Conservation (phyloP, 23 red algal genomes). For the Gracilaria domingensis region DNA sequence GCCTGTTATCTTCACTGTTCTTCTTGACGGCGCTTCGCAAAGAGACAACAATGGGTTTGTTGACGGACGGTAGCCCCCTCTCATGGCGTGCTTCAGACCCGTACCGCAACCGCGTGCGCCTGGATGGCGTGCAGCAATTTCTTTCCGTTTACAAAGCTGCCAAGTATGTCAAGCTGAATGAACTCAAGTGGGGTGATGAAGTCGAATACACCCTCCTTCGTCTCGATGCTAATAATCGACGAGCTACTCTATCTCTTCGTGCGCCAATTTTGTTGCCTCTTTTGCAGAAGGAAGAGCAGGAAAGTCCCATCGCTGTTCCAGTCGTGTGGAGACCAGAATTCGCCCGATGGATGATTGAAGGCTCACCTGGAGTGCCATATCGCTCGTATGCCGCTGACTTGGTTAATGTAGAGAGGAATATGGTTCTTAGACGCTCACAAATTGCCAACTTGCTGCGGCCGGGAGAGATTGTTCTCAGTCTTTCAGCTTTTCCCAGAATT, state of each 20-base stretch:
- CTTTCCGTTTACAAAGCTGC: constrained; percentile 74
- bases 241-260: constrained; percentile 75
- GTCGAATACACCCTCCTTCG: constrained; percentile 90
- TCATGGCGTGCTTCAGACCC: constrained; percentile 69
- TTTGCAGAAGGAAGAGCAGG: constrained; percentile 84
- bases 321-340: constrained; percentile 98
- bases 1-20: too few species aligned
- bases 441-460: constrained; percentile 70
- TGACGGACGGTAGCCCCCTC: constrained; percentile 77
- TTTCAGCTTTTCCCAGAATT: constrained; percentile 82
- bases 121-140: constrained; percentile 89
- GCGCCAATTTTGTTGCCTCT: constrained; percentile 78
- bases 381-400: constrained; percentile 89
- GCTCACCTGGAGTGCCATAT: constrained; percentile 96
- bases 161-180: constrained; percentile 56
- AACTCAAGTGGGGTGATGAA: constrained; percentile 98
- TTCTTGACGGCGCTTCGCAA: too few species aligned
- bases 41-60: constrained; percentile 37
- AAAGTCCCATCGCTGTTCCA: constrained; percentile 70
- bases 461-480: constrained; percentile 70
- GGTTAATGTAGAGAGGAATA: constrained; percentile 93
- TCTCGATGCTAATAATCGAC: constrained; percentile 21
- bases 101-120: constrained; percentile 64
- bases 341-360: constrained; percentile 99
- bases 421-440: constrained; percentile 84